Conservation (phyloP, 345 rosid genomes). For the Hibiscus mutabilis region DNA sequence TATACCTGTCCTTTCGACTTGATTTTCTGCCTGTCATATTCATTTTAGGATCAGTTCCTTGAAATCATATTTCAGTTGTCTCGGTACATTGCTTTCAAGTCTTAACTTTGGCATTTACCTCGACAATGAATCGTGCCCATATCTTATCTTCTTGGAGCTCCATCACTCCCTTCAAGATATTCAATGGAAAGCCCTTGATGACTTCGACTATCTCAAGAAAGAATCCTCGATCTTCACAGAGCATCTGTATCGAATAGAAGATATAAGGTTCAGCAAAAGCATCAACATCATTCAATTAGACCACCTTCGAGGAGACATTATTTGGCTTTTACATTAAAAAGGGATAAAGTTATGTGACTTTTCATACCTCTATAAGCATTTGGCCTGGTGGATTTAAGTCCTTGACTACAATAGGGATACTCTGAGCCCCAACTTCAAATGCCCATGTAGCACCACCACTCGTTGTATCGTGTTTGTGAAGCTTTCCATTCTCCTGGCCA, state of each 20-base stretch:
- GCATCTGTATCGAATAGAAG: constrained; percentile 45
- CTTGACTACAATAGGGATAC: constrained; percentile 74
- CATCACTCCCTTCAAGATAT: constrained; percentile 75
- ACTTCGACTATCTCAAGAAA: constrained; percentile 80
- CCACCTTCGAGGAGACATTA: neutral
- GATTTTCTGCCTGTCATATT: constrained; percentile 46
- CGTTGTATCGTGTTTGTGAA: constrained; percentile 24
- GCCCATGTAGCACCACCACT: constrained; percentile 78
- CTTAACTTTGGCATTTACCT: constrained; percentile 34
- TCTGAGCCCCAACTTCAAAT: constrained; percentile 61
- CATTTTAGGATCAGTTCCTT: constrained; percentile 6
- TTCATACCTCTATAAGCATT: constrained; percentile 77
- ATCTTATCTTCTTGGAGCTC: constrained; percentile 50
- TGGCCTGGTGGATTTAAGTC: constrained; percentile 64
- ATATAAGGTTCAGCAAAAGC: neutral
- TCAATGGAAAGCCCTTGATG: constrained; percentile 64
- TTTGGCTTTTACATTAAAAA: neutral
- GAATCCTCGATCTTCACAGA: constrained; percentile 66
- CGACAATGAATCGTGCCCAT: constrained; percentile 82
- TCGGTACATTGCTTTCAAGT: neutral
- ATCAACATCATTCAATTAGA: neutral
- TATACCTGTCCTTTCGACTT: constrained; percentile 62
- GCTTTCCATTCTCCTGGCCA: constrained; percentile 28
- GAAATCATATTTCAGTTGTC: neutral
- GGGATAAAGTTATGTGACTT: neutral